Conservation (phyloP, 2,329 filamentous ascomycete genomes). For the Incumbomyces lentus region DNA sequence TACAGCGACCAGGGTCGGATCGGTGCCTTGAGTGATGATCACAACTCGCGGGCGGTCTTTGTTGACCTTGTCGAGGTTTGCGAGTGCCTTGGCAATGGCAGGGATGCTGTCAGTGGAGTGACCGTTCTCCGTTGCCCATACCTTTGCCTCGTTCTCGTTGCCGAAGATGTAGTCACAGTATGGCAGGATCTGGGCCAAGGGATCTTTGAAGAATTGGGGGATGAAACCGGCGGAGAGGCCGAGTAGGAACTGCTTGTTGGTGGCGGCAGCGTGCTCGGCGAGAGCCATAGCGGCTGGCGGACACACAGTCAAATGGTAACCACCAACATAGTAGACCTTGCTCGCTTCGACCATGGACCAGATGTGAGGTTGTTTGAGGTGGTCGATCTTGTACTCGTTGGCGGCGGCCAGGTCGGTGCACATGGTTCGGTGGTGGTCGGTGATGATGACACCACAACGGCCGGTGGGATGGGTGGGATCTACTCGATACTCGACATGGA, state of each 20-base stretch:
- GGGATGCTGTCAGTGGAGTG: conserved; percentile 51
- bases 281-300: conserved; percentile 82
- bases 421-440: conserved; percentile 88
- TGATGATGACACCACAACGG: conserved; percentile 93
- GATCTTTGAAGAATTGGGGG: conserved; percentile 94
- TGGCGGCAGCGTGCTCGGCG: conserved; percentile 73
- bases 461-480: conserved; percentile 77
- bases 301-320: conserved; percentile 95
- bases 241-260: conserved; percentile 84
- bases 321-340: conserved; percentile 83
- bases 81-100: conserved; percentile 75
- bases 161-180: conserved; percentile 97
- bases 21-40: conserved; percentile 89
- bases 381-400: conserved; percentile 92
- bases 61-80: conserved; percentile 78
- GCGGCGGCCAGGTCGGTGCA: conserved; percentile 91
- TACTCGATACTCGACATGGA: conserved; percentile 83
- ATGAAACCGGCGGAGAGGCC: conserved; percentile 95
- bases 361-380: conserved; percentile 81
- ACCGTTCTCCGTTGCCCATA: conserved; percentile 74
- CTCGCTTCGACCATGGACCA: conserved; percentile 87
- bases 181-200: conserved; percentile 70
- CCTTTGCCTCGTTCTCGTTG: conserved; percentile 88
- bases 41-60: conserved; percentile 69
- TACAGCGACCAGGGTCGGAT: conserved; percentile 73